These are phyloP conservation scores for Pestalotiopsis sp. DNA, from an alignment of 2,329 filamentous ascomycete genomes.

Conservation along the genomic window DNA sequence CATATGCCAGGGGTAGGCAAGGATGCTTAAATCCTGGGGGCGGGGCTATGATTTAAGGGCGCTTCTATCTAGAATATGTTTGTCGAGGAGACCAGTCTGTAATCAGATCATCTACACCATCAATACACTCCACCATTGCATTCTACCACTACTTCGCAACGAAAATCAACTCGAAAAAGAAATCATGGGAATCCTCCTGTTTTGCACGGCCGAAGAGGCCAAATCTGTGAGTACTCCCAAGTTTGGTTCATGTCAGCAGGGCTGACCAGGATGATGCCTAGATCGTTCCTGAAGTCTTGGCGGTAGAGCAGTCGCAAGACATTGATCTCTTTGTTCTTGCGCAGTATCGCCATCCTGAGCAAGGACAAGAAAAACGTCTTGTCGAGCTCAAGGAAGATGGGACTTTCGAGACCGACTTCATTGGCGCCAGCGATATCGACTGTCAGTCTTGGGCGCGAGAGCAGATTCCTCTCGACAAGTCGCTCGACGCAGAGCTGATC, in stretches of 20 bases:
- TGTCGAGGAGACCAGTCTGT: not conserved
- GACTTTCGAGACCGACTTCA: conserved; percentile 13
- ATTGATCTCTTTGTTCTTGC: not conserved
- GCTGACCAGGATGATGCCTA: not conserved
- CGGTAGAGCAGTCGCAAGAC: not conserved
- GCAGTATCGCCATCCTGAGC: conserved; percentile 2
- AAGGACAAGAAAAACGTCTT: not conserved
- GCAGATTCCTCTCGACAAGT: conserved; percentile 8
- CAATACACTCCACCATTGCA: not conserved
- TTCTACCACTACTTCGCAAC: not conserved
- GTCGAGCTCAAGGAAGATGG: conserved; percentile 8
- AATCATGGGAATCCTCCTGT: conserved; percentile 12
- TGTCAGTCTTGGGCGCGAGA: conserved; percentile 14
- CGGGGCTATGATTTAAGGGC: not conserved
- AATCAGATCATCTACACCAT: not conserved
- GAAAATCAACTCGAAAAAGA: not conserved
- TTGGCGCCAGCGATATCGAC: conserved; percentile 11
- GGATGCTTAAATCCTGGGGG: not conserved
- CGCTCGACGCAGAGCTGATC: conserved; percentile 5
- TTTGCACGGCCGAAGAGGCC: conserved; percentile 13
- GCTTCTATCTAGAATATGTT: not conserved
- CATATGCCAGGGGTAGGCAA: not conserved
- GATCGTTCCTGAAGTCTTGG: not conserved
- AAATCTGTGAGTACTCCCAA: conserved; percentile 11
- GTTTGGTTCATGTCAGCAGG: not conserved